These are phyloP conservation scores for Cyathus olla DNA, from an alignment of 1,284 basidiomycete species.

Conservation along the genomic window DNA sequence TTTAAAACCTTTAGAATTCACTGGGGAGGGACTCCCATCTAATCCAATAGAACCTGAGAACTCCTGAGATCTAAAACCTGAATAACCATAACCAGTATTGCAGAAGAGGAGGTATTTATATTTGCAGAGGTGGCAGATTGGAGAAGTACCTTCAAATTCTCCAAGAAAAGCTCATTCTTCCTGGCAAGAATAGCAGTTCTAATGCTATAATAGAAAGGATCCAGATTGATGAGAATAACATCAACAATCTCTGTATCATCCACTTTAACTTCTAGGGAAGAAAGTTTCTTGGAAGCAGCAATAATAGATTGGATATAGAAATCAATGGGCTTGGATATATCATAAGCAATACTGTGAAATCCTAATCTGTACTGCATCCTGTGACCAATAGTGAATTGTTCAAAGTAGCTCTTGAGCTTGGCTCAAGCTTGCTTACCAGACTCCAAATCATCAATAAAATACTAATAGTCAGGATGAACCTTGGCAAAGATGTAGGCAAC, in stretches of 20 bases:
- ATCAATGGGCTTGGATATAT: slow-evolving; percentile 15
- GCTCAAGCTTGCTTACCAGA: slow-evolving; percentile 13
- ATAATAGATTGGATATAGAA: slow-evolving; percentile 21
- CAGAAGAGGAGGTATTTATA: slow-evolving; percentile 1
- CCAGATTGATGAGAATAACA: slow-evolving; percentile 32
- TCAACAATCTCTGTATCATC: slow-evolving; percentile 24
- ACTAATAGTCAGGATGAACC: slow-evolving; percentile 9
- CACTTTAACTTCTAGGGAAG: slow-evolving; percentile 12
- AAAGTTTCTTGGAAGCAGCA: slow-evolving; percentile 8
- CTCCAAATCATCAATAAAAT: slow-evolving; percentile 15
- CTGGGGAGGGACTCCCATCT: not conserved
- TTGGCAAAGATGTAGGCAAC: slow-evolving; percentile 8
- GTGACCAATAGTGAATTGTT: slow-evolving; percentile 7
- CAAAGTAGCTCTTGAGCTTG: no score
- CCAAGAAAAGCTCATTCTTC: slow-evolving; percentile 14
- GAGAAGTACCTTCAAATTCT: slow-evolving; percentile 11
- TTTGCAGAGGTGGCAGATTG: slow-evolving; percentile 7
- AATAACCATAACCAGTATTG: not conserved
- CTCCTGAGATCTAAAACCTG: not conserved
- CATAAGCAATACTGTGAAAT: slow-evolving; percentile 14
- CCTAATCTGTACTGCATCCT: slow-evolving; percentile 11
- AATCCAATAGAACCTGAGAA: not conserved
- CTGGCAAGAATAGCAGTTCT: no score
- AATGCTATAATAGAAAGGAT: no score
- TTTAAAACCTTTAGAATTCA: slow-evolving; percentile 21